Evolutionary conservation across 805 yeast species (phyloP).

Genomic region (Metschnikowia santaceciliae): DNA sequence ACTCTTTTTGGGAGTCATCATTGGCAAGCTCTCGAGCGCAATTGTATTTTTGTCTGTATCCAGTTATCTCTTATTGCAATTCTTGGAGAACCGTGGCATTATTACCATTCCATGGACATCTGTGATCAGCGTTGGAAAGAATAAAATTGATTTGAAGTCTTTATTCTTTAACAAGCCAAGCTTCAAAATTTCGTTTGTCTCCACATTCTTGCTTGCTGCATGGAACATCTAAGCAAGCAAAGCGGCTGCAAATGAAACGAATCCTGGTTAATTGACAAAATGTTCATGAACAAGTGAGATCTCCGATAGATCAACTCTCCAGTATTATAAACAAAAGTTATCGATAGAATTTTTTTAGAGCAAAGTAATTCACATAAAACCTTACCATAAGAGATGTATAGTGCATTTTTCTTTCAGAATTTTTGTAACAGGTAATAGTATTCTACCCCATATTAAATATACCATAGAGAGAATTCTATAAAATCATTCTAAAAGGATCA

Average conservation of each 20-base stretch:
- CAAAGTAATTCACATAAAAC: too few relatives aligned
- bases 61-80: slow-evolving; percentile 41
- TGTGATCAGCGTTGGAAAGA: slow-evolving; percentile 29
- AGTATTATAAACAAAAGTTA: not conserved
- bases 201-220: slow-evolving; percentile 58
- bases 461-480: too few relatives aligned
- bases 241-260: not conserved
- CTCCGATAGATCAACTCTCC: not conserved
- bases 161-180: slow-evolving; percentile 58
- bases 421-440: too few relatives aligned
- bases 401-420: too few relatives aligned
- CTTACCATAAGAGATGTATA: too few relatives aligned
- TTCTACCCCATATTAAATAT: too few relatives aligned
- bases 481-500: too few relatives aligned
- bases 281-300: too few relatives aligned
- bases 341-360: too few relatives aligned
- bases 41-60: slow-evolving; percentile 50
- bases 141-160: slow-evolving; percentile 42
- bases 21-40: slow-evolving; percentile 57
- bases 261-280: too few relatives aligned
- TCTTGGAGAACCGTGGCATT: slow-evolving; percentile 53
- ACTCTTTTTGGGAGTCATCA: slow-evolving; percentile 51
- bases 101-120: slow-evolving; percentile 44
- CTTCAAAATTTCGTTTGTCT: slow-evolving; percentile 54
- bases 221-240: slow-evolving; percentile 35